These are phyloP conservation scores for Peronospora destructor DNA, from an alignment of 352 stramenopile genomes.

Conservation along the genomic window DNA sequence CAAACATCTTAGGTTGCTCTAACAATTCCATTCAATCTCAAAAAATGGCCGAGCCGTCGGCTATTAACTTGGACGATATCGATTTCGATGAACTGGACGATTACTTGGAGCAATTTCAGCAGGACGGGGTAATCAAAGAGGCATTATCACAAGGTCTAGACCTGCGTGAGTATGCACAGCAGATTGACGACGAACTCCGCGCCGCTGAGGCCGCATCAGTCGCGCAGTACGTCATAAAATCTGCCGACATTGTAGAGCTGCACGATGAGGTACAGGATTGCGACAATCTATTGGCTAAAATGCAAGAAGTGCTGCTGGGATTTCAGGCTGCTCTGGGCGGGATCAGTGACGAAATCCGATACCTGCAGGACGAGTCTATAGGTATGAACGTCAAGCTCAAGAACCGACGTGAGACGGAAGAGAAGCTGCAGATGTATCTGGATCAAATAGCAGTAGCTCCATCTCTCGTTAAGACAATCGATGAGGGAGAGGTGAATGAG, in stretches of 20 bases:
- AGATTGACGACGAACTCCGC: slow-evolving; percentile 87
- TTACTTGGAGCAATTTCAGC: slow-evolving; percentile 91
- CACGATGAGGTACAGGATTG: slow-evolving; percentile 93
- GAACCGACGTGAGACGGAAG: slow-evolving; percentile 93
- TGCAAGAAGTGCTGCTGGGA: slow-evolving; percentile 97
- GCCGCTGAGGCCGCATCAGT: slow-evolving; percentile 80
- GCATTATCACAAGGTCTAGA: slow-evolving; percentile 88
- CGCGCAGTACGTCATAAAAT: slow-evolving; percentile 83
- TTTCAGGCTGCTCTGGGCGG: slow-evolving; percentile 97
- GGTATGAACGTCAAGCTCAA: slow-evolving; percentile 91
- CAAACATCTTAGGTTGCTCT: not conserved
- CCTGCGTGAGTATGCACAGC: slow-evolving; percentile 83
- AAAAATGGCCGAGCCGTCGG: slow-evolving; percentile 14
- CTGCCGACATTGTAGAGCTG: slow-evolving; percentile 86
- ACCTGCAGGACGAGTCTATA: slow-evolving; percentile 93
- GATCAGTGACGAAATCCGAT: slow-evolving; percentile 96
- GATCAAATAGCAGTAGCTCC: slow-evolving; percentile 92
- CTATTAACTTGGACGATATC: slow-evolving; percentile 81
- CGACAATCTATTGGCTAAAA: slow-evolving; percentile 93
- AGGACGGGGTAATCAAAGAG: slow-evolving; percentile 90
- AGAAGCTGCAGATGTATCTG: slow-evolving; percentile 91
- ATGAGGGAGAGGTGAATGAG: slow-evolving; percentile 91
- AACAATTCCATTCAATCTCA: not conserved
- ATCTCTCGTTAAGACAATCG: slow-evolving; percentile 90
- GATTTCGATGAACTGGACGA: slow-evolving; percentile 91